Conservation (phyloP, 164 flowering plant species). For the Malania oleifera region DNA sequence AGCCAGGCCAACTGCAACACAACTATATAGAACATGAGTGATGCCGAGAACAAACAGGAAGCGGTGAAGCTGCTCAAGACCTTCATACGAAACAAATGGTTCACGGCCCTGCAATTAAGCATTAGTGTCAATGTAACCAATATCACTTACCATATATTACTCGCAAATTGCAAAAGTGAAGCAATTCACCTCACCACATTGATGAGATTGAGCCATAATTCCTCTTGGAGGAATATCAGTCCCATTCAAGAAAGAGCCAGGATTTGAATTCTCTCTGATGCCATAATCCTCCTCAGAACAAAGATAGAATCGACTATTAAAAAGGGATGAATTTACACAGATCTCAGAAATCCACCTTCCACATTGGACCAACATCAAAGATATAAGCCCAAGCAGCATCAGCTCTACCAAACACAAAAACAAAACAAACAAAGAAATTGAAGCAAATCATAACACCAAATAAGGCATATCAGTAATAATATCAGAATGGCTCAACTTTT, state of each 20-base stretch:
- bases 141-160: neutral
- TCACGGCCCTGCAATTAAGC: slow-evolving; percentile 63
- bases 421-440: neutral
- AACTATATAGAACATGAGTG: slow-evolving; percentile 86
- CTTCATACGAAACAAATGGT: slow-evolving; percentile 85
- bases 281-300: slow-evolving; percentile 56
- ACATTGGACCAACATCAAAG: slow-evolving; percentile 85
- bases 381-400: slow-evolving; percentile 95
- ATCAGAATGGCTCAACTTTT: neutral
- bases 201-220: slow-evolving; percentile 30
- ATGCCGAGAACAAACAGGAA: slow-evolving; percentile 88
- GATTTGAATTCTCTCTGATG: slow-evolving; percentile 16
- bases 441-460: neutral
- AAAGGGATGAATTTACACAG: slow-evolving; percentile 77
- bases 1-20: slow-evolving; percentile 63
- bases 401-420: slow-evolving; percentile 43
- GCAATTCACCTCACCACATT: slow-evolving; percentile 58
- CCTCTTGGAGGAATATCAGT: slow-evolving; percentile 34
- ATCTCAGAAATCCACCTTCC: slow-evolving; percentile 76
- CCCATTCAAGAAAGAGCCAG: slow-evolving; percentile 24
- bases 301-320: slow-evolving; percentile 63
- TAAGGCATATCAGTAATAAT: neutral
- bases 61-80: slow-evolving; percentile 90
- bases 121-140: neutral
- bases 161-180: neutral